Evolutionary conservation across 1,284 basidiomycete species (phyloP).

Genomic region (Trichosporon coremiiforme): DNA sequence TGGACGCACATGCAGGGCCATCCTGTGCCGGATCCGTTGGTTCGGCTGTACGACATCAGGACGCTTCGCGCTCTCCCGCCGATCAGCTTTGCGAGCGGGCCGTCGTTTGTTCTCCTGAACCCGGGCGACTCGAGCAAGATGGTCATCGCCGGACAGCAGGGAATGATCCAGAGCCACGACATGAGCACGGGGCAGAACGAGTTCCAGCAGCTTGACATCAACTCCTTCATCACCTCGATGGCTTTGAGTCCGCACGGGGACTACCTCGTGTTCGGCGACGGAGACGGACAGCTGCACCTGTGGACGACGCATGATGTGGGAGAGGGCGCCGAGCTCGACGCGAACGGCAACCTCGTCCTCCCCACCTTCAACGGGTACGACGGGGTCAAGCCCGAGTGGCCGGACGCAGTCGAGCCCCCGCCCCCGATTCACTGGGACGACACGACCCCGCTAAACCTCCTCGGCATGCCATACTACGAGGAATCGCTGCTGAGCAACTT

Average conservation of each 20-base stretch:
- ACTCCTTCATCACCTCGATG: constrained; percentile 76
- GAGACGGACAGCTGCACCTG: constrained; percentile 80
- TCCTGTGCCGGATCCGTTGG: constrained; percentile 84
- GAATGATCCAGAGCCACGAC: constrained; percentile 88
- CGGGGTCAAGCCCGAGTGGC: constrained; percentile 77
- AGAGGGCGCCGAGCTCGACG: constrained; percentile 56
- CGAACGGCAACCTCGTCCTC: constrained; percentile 43
- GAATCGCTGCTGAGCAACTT: constrained; percentile 78
- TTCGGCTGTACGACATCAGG: constrained; percentile 89
- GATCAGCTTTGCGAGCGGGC: constrained; percentile 83
- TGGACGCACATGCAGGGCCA: constrained; percentile 85
- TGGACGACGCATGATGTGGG: constrained; percentile 73
- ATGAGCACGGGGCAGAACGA: constrained; percentile 66
- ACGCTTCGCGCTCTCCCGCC: constrained; percentile 74
- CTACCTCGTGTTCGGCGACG: constrained; percentile 90
- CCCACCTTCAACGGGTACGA: constrained; percentile 85
- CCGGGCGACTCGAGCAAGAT: constrained; percentile 78
- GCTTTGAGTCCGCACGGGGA: constrained; percentile 83
- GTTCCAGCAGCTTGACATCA: constrained; percentile 62
- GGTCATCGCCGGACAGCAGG: constrained; percentile 78
- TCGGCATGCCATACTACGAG: constrained; percentile 89
- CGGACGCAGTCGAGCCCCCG: constrained; percentile 70
- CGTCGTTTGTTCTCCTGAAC: constrained; percentile 80
- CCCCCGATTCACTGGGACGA: constrained; percentile 79
- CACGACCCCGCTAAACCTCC: constrained; percentile 81